Evolutionary conservation across 805 yeast genomes (phyloP).

Genomic region (Scheffersomyces lignosus): DNA sequence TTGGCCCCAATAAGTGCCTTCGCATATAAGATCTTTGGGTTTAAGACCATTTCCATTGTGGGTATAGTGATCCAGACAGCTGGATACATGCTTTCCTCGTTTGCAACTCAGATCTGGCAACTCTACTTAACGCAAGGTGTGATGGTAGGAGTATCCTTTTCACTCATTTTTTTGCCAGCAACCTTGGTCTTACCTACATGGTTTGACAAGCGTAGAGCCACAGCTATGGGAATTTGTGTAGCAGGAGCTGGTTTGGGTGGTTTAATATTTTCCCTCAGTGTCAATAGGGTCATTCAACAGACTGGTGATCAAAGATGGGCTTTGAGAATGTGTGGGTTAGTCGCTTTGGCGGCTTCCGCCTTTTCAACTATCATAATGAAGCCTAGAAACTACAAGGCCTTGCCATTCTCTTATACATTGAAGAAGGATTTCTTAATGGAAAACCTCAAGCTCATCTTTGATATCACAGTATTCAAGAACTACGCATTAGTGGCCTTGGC

Average conservation of each 20-base stretch:
- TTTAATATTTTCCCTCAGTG: constrained; percentile 45
- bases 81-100: constrained; percentile 52
- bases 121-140: constrained; percentile 54
- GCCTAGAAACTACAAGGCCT: constrained; percentile 41
- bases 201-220: constrained; percentile 45
- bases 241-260: constrained; percentile 57
- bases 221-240: constrained; percentile 49
- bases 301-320: constrained; percentile 49
- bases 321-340: constrained; percentile 38
- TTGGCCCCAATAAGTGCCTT: constrained; percentile 53
- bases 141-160: constrained; percentile 49
- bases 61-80: constrained; percentile 48
- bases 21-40: constrained; percentile 49
- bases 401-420: constrained; percentile 22
- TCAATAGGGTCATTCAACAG: constrained; percentile 36
- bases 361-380: constrained; percentile 44
- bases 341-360: constrained; percentile 28
- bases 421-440: constrained; percentile 16
- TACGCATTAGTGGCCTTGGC: constrained; percentile 23
- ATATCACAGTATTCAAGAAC: constrained; percentile 24
- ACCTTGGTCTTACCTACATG: constrained; percentile 48
- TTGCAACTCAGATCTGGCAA: constrained; percentile 51
- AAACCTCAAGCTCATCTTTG: constrained; percentile 36
- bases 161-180: constrained; percentile 44
- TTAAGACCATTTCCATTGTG: constrained; percentile 43